Base-by-base conservation (phyloP, 23 red algal species). In the Chondrus crispus region DNA sequence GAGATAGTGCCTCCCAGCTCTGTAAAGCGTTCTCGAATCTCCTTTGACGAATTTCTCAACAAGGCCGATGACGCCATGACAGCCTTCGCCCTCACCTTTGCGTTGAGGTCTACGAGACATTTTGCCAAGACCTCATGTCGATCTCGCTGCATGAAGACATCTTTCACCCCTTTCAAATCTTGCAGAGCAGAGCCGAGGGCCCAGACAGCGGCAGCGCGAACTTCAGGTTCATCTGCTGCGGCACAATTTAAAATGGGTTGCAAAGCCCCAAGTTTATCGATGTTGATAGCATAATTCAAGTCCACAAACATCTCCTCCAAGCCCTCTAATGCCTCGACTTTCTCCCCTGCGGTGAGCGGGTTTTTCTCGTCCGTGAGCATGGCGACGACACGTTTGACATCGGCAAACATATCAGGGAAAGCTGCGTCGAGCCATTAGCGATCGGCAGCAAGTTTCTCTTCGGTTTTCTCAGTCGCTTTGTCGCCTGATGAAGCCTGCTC, bases 171-270 rank as follows among this genome's bases (percentile, higher is more conserved):
- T 42, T 72, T 35, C 26, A 84, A 41, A 35, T 91, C 88, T 44
- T 81, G 85, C 94, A 96, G 92, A 36, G 94, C 71, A 18, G 94
- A 80, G 20, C 94, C 94, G 1, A 96, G 45, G 14, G 88, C 84
- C 94, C 87, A 96, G 42, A 96, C 76, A 19, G 94, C 94, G 29
- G 82, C 84, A 22, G 88, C 94, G 8, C 94, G 62, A 36, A 96
- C 88, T 3, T 11, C 55, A 12, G 75, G 45, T 5, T 37, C 22
- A 32, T 85, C 94, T 5, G 52, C 46, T 2, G 24, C 53, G 26
- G 85, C 57, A 33, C 32, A 46, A 12, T 87, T 44, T 41, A 95
- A 46, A 63, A 90, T 55, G 28, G 94, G 80, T 28, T 93, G 73
- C 20, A 96, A 81, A 64, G 88, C 87, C 11, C 86, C 86, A 20